phyloP scores from a whole-genome alignment of 2,329 filamentous ascomycete species.

The Paecilomyces sp. region DNA sequence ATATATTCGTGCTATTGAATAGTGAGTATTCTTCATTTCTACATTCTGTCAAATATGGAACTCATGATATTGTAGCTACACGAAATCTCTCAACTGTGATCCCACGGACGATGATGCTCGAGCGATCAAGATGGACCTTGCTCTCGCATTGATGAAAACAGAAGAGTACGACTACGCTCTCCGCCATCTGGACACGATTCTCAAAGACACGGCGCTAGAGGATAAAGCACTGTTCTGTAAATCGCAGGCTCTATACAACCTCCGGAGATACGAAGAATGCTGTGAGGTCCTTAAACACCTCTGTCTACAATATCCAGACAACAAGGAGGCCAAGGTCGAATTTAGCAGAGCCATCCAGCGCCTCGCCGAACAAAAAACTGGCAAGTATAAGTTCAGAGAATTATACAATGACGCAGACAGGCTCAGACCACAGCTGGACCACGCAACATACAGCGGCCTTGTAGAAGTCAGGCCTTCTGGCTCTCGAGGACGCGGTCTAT shows the following conservation, averaged over 20 bases:
- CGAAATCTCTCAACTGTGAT: conserved; percentile 24
- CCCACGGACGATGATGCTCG: conserved; percentile 29
- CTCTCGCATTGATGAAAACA: conserved; percentile 24
- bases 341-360: not conserved
- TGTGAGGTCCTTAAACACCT: conserved; percentile 28
- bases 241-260: conserved; percentile 38
- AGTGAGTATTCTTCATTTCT: conserved; percentile 11
- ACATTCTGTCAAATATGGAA: conserved; percentile 1
- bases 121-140: conserved; percentile 27
- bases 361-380: not conserved
- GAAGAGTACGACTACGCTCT: conserved; percentile 29
- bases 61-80: conserved; percentile 26
- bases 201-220: conserved; percentile 9
- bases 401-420: not conserved
- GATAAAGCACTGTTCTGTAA: conserved; percentile 43
- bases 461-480: conserved; percentile 36
- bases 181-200: conserved; percentile 16
- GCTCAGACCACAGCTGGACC: conserved; percentile 30
- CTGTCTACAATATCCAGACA: conserved; percentile 26
- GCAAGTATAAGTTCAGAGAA: not conserved
- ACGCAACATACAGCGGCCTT: conserved; percentile 38
- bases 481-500: conserved; percentile 44
- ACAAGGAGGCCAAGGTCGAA: conserved; percentile 19
- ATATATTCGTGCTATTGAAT: conserved; percentile 16
- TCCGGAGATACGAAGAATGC: conserved; percentile 32